Evolutionary conservation across 2,329 filamentous ascomycete genomes (phyloP).

Genomic region (Colletotrichum tofieldiae): DNA sequence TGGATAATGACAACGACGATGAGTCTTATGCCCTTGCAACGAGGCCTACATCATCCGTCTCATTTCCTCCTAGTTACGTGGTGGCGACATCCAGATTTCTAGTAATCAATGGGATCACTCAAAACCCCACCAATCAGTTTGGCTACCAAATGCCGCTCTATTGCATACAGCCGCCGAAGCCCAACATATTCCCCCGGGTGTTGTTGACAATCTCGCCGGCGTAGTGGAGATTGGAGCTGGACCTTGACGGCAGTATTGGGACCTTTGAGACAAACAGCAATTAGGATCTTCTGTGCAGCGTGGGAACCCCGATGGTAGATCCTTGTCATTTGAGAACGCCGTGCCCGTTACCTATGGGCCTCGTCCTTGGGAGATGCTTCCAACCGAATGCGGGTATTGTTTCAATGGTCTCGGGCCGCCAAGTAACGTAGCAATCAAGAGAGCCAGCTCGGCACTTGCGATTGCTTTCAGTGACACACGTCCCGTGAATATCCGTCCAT

Average conservation of each 20-base stretch:
- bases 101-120: background rate
- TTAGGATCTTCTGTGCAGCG: background rate
- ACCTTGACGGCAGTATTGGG: no score
- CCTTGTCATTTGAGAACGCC: background rate
- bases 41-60: no score
- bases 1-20: background rate
- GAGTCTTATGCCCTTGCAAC: no score
- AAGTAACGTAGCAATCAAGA: background rate
- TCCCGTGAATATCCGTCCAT: background rate
- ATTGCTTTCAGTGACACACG: background rate
- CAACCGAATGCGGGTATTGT: background rate
- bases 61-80: background rate
- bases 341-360: background rate
- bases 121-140: background rate
- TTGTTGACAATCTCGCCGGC: no score
- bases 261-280: no score
- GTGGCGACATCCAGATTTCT: background rate
- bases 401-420: background rate
- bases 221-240: no score
- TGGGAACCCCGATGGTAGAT: background rate
- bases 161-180: background rate
- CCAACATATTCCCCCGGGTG: background rate
- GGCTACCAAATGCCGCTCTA: no score
- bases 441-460: background rate
- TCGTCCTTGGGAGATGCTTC: background rate